These are phyloP conservation scores for Eutrema yunnanense DNA, from an alignment of 345 rosid genomes.

Conservation along the genomic window DNA sequence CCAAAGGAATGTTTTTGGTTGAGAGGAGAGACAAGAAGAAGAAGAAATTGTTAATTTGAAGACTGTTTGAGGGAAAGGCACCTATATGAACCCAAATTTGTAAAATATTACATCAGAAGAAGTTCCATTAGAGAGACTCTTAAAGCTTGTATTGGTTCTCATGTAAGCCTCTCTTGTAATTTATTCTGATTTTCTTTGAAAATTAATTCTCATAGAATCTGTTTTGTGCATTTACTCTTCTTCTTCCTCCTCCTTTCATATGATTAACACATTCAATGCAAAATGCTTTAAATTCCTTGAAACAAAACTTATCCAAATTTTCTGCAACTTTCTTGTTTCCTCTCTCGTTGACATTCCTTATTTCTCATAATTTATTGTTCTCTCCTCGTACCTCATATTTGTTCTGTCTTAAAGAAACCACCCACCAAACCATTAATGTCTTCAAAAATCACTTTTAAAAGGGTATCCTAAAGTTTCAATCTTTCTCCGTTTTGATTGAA, in stretches of 20 bases:
- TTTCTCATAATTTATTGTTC: constrained; percentile 16
- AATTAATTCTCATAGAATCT: not conserved
- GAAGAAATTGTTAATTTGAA: not conserved
- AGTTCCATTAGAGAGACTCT: not conserved
- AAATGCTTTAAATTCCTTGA: not conserved
- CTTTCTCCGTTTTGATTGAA: constrained; percentile 6
- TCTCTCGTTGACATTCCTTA: constrained; percentile 17
- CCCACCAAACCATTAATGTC: not conserved
- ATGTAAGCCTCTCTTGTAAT: not conserved
- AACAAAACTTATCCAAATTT: not conserved
- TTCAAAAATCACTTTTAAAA: not conserved
- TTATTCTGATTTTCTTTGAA: not conserved
- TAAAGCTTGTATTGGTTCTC: not conserved
- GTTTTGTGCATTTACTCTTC: constrained; percentile 18
- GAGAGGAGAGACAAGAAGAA: not conserved
- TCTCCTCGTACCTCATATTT: constrained; percentile 28
- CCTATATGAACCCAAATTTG: not conserved
- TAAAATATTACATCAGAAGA: not conserved
- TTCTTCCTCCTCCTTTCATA: not conserved
- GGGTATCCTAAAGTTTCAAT: not conserved
- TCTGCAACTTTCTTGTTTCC: not conserved
- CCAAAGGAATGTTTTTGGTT: constrained; percentile 20
- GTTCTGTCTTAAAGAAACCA: constrained; percentile 15
- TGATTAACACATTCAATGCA: constrained; percentile 28
- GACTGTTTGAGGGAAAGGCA: not conserved